These are phyloP conservation scores for Silene coronaria DNA, from an alignment of 179 eudicot species.

Conservation along the genomic window DNA sequence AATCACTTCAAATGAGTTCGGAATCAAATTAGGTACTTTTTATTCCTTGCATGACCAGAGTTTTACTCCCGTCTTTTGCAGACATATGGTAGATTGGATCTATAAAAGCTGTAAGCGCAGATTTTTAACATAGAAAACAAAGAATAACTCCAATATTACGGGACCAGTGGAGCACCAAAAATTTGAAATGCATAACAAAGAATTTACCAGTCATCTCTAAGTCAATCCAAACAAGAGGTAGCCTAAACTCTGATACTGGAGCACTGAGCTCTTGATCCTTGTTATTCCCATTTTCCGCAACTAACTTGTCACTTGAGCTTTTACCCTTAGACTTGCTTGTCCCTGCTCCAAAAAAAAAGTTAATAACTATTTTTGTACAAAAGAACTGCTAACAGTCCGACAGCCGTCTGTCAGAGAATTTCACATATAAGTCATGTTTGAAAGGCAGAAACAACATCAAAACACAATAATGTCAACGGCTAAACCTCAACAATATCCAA, in stretches of 20 bases:
- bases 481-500: background rate
- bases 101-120: background rate
- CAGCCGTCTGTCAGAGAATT: background rate
- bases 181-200: background rate
- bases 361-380: conserved; percentile 6
- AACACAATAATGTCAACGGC: background rate
- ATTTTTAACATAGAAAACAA: background rate
- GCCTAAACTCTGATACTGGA: conserved; percentile 32
- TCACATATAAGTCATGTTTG: background rate
- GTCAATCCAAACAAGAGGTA: conserved; percentile 95
- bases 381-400: background rate
- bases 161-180: background rate
- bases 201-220: conserved; percentile 85
- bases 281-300: conserved; percentile 32
- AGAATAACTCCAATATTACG: background rate
- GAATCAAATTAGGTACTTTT: background rate
- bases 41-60: background rate
- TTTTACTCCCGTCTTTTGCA: background rate
- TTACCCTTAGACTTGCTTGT: conserved; percentile 28
- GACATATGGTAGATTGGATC: background rate
- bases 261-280: conserved; percentile 23
- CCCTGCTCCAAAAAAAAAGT: conserved; percentile 33
- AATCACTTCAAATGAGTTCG: background rate
- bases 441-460: background rate
- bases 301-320: conserved; percentile 24